These are phyloP conservation scores for Vitis labrusca DNA, from an alignment of 164 flowering plant genomes.

Conservation along the genomic window DNA sequence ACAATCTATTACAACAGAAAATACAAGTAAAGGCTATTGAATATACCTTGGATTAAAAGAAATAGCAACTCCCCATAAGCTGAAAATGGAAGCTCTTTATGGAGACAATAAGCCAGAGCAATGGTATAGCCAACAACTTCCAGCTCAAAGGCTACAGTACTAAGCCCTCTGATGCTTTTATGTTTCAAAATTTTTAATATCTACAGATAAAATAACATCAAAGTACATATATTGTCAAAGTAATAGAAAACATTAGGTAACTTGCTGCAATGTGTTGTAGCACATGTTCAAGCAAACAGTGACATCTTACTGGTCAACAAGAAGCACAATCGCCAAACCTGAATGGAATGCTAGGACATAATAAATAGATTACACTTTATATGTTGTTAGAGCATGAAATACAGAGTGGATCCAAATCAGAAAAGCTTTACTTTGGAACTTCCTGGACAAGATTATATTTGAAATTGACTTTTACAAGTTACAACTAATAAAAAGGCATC, in stretches of 20 bases:
- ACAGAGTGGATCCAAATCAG: too few species aligned
- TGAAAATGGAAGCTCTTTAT: conserved; percentile 90
- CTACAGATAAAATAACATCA: conserved; percentile 36
- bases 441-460: too few species aligned
- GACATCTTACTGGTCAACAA: too few species aligned
- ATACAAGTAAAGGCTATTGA: neutral
- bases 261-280: neutral
- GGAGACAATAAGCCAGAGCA: conserved; percentile 88
- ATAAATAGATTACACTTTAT: too few species aligned
- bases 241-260: neutral
- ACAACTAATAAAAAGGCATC: too few species aligned
- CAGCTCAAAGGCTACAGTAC: conserved; percentile 80
- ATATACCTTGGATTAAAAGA: conserved; percentile 79
- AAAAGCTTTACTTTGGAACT: too few species aligned
- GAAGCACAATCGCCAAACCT: too few species aligned
- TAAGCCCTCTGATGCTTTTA: conserved; percentile 83
- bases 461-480: too few species aligned
- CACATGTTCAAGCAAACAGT: neutral
- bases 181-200: conserved; percentile 81
- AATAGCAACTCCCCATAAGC: conserved; percentile 91
- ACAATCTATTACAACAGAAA: neutral
- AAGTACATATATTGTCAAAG: neutral
- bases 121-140: conserved; percentile 94
- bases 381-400: too few species aligned
- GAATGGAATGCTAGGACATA: too few species aligned